These are phyloP conservation scores for Cytospora schulzeri DNA, from an alignment of 2,329 filamentous ascomycete genomes.

Conservation along the genomic window DNA sequence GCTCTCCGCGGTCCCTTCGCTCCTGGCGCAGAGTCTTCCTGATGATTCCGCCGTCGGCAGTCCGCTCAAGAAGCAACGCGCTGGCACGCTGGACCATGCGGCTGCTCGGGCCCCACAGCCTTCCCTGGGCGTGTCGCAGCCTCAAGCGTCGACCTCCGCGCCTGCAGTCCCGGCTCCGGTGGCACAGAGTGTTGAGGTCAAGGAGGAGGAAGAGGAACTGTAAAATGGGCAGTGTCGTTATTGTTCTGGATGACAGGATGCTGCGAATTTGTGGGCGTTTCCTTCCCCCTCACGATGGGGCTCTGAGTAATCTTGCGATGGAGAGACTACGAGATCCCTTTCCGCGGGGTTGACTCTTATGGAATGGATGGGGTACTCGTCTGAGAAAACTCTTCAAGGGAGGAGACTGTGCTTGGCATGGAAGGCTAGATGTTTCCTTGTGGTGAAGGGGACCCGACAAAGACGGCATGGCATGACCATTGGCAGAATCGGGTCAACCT, in stretches of 20 bases:
- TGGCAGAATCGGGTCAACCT: background rate
- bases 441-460: background rate
- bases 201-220: constrained; percentile 15
- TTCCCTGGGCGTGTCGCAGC: constrained; percentile 5
- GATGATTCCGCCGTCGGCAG: constrained; percentile 60
- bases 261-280: background rate
- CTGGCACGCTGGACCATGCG: constrained; percentile 57
- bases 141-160: constrained; percentile 18
- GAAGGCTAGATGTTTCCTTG: background rate
- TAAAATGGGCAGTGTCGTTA: background rate
- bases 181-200: background rate
- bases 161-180: constrained; percentile 13
- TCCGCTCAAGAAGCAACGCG: constrained; percentile 74
- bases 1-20: constrained; percentile 34
- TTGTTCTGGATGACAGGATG: background rate
- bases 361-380: background rate
- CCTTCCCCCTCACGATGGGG: background rate
- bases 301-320: background rate
- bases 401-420: background rate
- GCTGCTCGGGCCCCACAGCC: constrained; percentile 11
- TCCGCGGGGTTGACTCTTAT: too few relatives aligned
- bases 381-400: background rate
- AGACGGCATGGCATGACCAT: background rate
- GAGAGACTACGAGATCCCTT: background rate
- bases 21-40: constrained; percentile 47